Evolutionary conservation across 108 stramenopile species (phyloP).

Genomic region (Seminavis robusta): DNA sequence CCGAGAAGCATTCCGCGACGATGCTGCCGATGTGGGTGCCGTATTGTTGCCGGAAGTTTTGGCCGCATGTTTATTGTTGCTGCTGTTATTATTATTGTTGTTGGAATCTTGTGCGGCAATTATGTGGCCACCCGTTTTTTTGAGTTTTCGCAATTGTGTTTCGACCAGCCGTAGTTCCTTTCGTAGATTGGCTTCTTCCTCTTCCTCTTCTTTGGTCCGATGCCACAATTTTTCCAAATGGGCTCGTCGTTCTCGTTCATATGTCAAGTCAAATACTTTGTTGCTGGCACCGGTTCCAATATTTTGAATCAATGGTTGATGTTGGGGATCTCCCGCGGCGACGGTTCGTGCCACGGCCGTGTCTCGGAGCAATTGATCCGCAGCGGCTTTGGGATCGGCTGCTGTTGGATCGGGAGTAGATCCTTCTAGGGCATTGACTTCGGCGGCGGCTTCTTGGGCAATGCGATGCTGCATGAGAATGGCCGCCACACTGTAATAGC

Average conservation of each 20-base stretch:
- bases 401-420: constrained; percentile 5
- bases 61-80: too few species aligned
- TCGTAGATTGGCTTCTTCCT: constrained; percentile 64
- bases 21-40: too few species aligned
- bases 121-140: constrained; percentile 71
- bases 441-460: constrained; percentile 41
- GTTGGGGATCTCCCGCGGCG: constrained; percentile 27
- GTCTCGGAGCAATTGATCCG: constrained; percentile 33
- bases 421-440: constrained; percentile 21
- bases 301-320: constrained; percentile 46
- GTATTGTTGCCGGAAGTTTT: too few species aligned
- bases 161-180: constrained; percentile 77
- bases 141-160: constrained; percentile 78
- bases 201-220: constrained; percentile 80
- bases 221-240: constrained; percentile 76
- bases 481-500: constrained; percentile 86
- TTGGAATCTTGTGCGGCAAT: constrained; percentile 28
- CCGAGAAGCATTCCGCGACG: too few species aligned
- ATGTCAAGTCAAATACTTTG: constrained; percentile 65
- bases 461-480: constrained; percentile 48
- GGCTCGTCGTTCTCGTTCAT: constrained; percentile 69
- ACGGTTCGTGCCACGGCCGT: constrained; percentile 46
- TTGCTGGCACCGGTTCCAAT: constrained; percentile 63
- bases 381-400: constrained; percentile 7
- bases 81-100: background rate